A percentile compares a stretch with the other conserved stretches of the same genome.
Conservation (phyloP, 306 rosid genomes). For the Trifolium repens region DNA sequence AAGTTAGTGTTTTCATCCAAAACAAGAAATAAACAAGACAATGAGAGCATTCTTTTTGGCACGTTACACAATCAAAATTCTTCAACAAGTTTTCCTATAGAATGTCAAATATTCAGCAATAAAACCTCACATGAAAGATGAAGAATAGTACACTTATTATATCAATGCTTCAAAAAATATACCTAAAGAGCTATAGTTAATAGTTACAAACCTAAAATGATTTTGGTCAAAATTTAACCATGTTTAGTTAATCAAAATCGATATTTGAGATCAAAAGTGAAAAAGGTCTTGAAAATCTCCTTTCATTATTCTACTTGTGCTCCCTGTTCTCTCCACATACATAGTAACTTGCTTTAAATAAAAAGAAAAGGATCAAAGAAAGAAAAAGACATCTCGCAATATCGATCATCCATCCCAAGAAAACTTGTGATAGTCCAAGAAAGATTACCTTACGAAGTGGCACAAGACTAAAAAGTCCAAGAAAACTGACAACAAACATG, state of each 20-base stretch:
- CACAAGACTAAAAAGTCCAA: slow-evolving; percentile 88
- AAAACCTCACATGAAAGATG: slow-evolving; percentile 10
- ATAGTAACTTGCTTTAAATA: slow-evolving; percentile 10
- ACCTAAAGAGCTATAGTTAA: background rate
- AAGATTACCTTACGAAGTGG: slow-evolving; percentile 88
- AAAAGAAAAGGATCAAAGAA: background rate
- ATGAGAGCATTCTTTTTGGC: slow-evolving; percentile 20
- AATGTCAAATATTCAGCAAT: slow-evolving; percentile 21
- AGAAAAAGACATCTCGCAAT: slow-evolving; percentile 2
- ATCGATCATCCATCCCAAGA: too few species aligned
- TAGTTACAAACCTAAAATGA: background rate
- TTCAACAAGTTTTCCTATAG: background rate
- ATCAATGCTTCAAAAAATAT: slow-evolving; percentile 9
- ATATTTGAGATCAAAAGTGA: background rate
- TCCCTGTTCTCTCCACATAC: background rate
- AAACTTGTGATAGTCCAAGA: too few species aligned
- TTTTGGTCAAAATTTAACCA: slow-evolving; percentile 10
- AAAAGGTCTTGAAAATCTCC: background rate
- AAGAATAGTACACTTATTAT: background rate
- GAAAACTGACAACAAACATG: slow-evolving; percentile 84
- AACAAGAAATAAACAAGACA: slow-evolving; percentile 22
- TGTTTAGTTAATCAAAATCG: background rate
- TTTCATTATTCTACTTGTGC: background rate
- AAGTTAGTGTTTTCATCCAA: background rate
- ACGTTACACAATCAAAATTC: background rate